Conservation (phyloP, 768 basidiomycete species). For the Mycena alexandri region DNA sequence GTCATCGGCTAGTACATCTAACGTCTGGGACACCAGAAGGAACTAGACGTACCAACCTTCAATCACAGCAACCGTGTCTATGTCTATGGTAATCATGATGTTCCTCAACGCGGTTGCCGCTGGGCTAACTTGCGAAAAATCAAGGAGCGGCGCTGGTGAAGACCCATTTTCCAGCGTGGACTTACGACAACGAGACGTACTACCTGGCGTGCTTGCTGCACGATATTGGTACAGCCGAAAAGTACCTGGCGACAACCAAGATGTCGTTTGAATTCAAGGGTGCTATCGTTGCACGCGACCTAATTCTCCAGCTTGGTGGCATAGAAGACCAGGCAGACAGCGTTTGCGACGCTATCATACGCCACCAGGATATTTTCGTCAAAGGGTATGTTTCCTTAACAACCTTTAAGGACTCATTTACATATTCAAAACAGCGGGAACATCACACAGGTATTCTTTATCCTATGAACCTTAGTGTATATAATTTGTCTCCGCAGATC, state of each 20-base stretch:
- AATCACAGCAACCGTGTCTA: conserved; percentile 23
- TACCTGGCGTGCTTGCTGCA: conserved; percentile 27
- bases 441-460: conserved; percentile 59
- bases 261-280: conserved; percentile 70
- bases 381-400: conserved; percentile 50
- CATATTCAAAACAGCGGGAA: conserved; percentile 50
- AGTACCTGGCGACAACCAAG: conserved; percentile 64
- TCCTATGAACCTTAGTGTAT: not conserved
- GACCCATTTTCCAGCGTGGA: conserved; percentile 25
- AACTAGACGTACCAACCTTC: conserved; percentile 14
- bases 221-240: conserved; percentile 56
- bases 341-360: conserved; percentile 63
- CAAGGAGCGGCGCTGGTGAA: conserved; percentile 13
- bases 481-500: too few relatives aligned
- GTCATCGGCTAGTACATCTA: not conserved
- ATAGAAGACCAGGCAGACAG: conserved; percentile 64
- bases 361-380: conserved; percentile 63
- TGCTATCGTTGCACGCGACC: conserved; percentile 63
- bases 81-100: conserved; percentile 10
- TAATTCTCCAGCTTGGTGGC: conserved; percentile 57
- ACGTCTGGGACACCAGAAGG: not conserved
- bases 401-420: not conserved
- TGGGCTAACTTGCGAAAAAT: not conserved
- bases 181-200: conserved; percentile 28
- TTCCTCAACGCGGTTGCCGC: not conserved